These are phyloP conservation scores for Ogataea philodendri DNA, from an alignment of 805 yeast species.

Conservation along the genomic window DNA sequence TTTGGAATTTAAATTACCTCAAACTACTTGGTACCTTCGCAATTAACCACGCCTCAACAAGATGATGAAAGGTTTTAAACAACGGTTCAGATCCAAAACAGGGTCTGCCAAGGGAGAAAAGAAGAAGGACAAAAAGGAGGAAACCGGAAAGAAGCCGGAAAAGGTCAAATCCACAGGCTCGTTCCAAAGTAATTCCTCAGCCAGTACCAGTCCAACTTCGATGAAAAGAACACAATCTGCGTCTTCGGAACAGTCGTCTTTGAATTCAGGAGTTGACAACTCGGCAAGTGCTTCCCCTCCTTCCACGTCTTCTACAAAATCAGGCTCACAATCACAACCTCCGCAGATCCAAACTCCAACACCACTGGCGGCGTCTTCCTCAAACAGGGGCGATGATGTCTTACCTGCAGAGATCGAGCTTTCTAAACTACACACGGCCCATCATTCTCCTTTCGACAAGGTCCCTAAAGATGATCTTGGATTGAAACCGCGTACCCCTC, in stretches of 20 bases:
- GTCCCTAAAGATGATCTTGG: constrained; percentile 70
- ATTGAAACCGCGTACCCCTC: constrained; percentile 67
- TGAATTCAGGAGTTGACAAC: constrained; percentile 17
- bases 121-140: constrained; percentile 42
- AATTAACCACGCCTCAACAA: constrained; percentile 24
- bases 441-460: constrained; percentile 31
- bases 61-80: constrained; percentile 76
- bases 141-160: constrained; percentile 25
- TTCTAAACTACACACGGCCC: constrained; percentile 32
- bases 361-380: constrained; percentile 9
- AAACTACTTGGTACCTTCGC: constrained; percentile 7
- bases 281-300: constrained; percentile 21
- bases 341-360: constrained; percentile 15
- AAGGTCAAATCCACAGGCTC: constrained; percentile 14
- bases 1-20: not conserved
- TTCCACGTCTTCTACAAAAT: constrained; percentile 23
- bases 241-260: constrained; percentile 21
- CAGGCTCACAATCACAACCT: constrained; percentile 15
- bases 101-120: constrained; percentile 36
- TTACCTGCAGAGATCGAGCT: constrained; percentile 27
- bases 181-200: constrained; percentile 12
- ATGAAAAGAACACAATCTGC: constrained; percentile 17
- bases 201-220: constrained; percentile 14
- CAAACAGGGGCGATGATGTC: constrained; percentile 12
- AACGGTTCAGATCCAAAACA: constrained; percentile 45